Base-by-base conservation (phyloP, 352 stramenopile species). In the Pythium aristosporum region DNA sequence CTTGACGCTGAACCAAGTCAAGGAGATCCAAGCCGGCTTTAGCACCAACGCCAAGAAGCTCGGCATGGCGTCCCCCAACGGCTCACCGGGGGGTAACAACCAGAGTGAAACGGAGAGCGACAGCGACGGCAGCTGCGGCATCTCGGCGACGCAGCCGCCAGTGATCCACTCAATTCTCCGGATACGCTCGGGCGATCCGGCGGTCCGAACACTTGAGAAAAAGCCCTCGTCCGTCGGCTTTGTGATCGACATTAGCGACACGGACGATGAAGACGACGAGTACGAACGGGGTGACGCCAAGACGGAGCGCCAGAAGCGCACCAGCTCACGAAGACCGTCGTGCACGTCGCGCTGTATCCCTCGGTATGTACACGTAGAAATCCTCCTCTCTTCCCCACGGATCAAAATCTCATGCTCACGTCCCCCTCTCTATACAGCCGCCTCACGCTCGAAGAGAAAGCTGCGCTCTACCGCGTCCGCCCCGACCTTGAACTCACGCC, bases 61-160 rank as follows among this genome's bases (percentile, higher is more conserved):
- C 34, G 34, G 28, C 42, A 15, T 25, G 1, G 20, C 49, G 9
- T 57, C 36, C 8, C 48, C 16, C 41, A 65, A 30, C 3, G 44
- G 61, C 11, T 32, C 76, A 76, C 63, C 87, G 68, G 59, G 73
- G 30, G 43, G 16, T n/a, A 68, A 61, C 36, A 73, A 75, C 56
- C 80, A 90, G 53, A 92, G 83, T 64, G 83, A 92, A 68, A 92
- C 83, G 3, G 83, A 92, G 43, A 92, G 83, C 69, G 83, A 92
- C 57, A 92, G 83, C 42, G 83, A 92, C 64, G 75, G 75, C 2
- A 87, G 79, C 57, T 85, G 69, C 60, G 75, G 73, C 60, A 63
- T 61, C 60, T 61, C 70, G 12, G 36, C 55, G 32, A 63, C 49
- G 44, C 42, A 46, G 16, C 60, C 61, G 30, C 46, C 63, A 0